Percentiles rank a stretch among this genome's conserved stretches.
Conservation (phyloP, 345 rosid genomes). For the Heritiera fomes region DNA sequence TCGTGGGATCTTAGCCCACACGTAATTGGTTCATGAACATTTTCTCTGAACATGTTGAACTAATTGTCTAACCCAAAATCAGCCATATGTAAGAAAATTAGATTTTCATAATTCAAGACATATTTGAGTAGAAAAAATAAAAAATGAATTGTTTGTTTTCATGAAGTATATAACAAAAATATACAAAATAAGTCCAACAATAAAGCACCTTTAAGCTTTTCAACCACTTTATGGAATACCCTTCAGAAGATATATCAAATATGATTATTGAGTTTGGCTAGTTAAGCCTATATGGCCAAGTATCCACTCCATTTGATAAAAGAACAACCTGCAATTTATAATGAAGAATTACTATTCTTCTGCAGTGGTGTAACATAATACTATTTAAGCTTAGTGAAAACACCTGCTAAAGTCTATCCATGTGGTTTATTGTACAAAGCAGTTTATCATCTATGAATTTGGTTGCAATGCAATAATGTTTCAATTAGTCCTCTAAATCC, state of each 20-base stretch:
- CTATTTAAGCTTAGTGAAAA: background rate
- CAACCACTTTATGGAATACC: slow-evolving; percentile 51
- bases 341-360: slow-evolving; percentile 10
- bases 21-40: slow-evolving; percentile 43
- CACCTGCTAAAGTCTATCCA: slow-evolving; percentile 82
- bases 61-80: slow-evolving; percentile 6
- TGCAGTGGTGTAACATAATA: background rate
- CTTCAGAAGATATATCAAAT: slow-evolving; percentile 73
- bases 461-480: slow-evolving; percentile 75
- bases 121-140: background rate
- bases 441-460: slow-evolving; percentile 82
- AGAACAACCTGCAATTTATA: slow-evolving; percentile 65
- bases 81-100: slow-evolving; percentile 6
- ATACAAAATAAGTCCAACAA: slow-evolving; percentile 17
- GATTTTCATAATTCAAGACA: background rate
- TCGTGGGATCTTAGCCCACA: slow-evolving; percentile 83
- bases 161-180: background rate
- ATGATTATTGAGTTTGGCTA: slow-evolving; percentile 85
- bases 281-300: slow-evolving; percentile 81
- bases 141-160: background rate
- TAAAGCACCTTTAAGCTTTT: slow-evolving; percentile 63
- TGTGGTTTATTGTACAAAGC: slow-evolving; percentile 50
- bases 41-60: slow-evolving; percentile 19
- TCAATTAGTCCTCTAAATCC: slow-evolving; percentile 43
- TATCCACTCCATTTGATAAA: slow-evolving; percentile 90